Conservation (phyloP, 129 eudicot genomes). For the Glebionis coronaria region DNA sequence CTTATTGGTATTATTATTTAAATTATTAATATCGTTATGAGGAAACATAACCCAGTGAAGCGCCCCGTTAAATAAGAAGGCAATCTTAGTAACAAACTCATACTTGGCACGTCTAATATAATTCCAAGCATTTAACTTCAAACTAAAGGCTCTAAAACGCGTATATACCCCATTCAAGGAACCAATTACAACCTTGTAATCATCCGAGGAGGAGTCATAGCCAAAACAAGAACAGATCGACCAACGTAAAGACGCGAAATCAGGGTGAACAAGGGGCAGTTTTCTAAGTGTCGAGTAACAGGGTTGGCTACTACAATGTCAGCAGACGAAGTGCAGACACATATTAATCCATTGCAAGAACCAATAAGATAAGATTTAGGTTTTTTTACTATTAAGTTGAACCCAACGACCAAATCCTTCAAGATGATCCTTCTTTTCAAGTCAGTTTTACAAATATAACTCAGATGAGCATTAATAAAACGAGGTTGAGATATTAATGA, state of each 20-base stretch:
- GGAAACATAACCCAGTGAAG: not conserved
- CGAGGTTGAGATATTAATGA: not conserved
- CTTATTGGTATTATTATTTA: too few relatives aligned
- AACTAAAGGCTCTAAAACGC: too few relatives aligned
- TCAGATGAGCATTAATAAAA: not conserved
- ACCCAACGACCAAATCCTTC: not conserved
- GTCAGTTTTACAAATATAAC: not conserved
- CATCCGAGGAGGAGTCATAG: not conserved
- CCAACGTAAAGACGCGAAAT: not conserved
- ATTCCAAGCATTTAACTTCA: not conserved
- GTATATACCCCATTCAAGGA: not conserved
- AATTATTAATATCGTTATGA: not conserved
- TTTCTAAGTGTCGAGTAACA: not conserved
- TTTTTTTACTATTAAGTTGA: too few relatives aligned
- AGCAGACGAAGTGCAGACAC: not conserved
- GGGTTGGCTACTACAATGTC: not conserved
- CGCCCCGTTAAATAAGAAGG: not conserved
- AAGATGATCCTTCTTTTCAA: not conserved
- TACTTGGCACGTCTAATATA: not conserved
- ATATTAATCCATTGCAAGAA: not conserved
- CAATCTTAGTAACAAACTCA: not conserved
- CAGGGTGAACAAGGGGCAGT: not conserved
- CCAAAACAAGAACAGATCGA: not conserved
- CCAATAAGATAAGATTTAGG: not conserved
- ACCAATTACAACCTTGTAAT: not conserved